phyloP scores from a whole-genome alignment of 768 basidiomycete genomes.

The Udeniomyces megalosporus region DNA sequence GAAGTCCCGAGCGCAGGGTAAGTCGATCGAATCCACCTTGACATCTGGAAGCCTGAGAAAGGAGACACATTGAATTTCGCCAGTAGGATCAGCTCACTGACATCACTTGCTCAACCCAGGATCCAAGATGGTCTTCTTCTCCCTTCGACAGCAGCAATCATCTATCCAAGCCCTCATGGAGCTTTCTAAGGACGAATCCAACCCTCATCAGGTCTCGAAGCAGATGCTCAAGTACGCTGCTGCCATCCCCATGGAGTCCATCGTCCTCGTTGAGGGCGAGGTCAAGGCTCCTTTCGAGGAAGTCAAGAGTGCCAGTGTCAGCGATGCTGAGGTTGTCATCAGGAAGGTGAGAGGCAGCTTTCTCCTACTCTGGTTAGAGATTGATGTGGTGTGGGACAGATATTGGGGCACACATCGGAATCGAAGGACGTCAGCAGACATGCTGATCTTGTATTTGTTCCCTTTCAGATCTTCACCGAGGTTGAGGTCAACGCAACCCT shows the following conservation, averaged over 20 bases:
- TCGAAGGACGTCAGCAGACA: too few species aligned
- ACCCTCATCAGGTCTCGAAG: constrained; percentile 50
- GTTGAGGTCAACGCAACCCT: constrained; percentile 60
- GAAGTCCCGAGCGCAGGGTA: constrained; percentile 69
- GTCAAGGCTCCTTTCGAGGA: constrained; percentile 61
- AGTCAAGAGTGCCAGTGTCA: constrained; percentile 82
- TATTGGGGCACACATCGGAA: too few species aligned
- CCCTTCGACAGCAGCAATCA: constrained; percentile 72
- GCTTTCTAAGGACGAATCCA: constrained; percentile 42
- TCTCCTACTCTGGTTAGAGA: too few species aligned
- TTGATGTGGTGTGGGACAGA: too few species aligned
- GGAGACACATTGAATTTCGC: too few species aligned
- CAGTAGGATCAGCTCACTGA: too few species aligned
- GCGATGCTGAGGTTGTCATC: constrained; percentile 74
- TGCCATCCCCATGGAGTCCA: constrained; percentile 62
- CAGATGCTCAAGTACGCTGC: constrained; percentile 94
- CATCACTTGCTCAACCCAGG: constrained; percentile 26
- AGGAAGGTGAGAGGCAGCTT: constrained; percentile 49
- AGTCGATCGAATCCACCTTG: not conserved
- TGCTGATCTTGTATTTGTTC: constrained; percentile 3
- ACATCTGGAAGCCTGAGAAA: too few species aligned
- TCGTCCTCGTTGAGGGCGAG: constrained; percentile 73
- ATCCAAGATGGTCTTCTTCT: constrained; percentile 88
- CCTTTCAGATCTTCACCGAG: constrained; percentile 54
- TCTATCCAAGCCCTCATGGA: constrained; percentile 68